phyloP scores from a whole-genome alignment of 352 stramenopile genomes.

The Globisporangium cystogenes region DNA sequence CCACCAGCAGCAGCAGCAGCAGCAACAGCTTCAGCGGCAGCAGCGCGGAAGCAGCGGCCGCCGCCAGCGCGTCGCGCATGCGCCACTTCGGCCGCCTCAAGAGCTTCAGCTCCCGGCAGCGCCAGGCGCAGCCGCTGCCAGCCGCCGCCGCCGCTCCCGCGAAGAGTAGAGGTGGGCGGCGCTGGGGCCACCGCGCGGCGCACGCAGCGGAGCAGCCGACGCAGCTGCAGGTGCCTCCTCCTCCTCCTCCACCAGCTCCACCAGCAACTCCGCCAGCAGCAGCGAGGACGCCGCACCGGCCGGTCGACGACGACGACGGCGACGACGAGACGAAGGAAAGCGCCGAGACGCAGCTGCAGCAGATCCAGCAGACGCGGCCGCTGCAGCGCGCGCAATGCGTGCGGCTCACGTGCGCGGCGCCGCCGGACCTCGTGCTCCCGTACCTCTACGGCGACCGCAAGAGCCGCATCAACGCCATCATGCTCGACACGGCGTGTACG shows the following conservation, averaged over 20 bases:
- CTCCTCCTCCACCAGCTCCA: neutral
- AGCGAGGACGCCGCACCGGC: no score
- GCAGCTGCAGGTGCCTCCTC: neutral
- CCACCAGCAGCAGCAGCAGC: neutral
- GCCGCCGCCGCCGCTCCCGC: neutral
- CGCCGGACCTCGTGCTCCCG: slow-evolving; percentile 47
- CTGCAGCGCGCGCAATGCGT: slow-evolving; percentile 52
- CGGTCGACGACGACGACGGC: slow-evolving; percentile 3
- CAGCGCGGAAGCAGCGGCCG: neutral
- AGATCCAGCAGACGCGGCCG: slow-evolving; percentile 11
- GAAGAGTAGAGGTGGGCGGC: neutral
- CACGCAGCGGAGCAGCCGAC: neutral
- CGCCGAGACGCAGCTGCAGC: neutral
- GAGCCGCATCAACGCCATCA: slow-evolving; percentile 48
- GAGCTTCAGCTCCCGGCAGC: slow-evolving; percentile 13
- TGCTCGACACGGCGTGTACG: slow-evolving; percentile 34
- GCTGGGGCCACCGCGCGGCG: neutral
- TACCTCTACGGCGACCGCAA: slow-evolving; percentile 55
- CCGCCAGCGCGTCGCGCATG: neutral
- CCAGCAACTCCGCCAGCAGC: neutral
- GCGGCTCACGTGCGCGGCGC: slow-evolving; percentile 43
- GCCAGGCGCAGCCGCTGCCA: neutral
- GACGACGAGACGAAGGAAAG: slow-evolving; percentile 16
- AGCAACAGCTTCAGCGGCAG: neutral
- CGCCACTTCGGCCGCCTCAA: slow-evolving; percentile 10